Conservation (phyloP, 179 eudicot species). For the Heliamphora pulchella region DNA sequence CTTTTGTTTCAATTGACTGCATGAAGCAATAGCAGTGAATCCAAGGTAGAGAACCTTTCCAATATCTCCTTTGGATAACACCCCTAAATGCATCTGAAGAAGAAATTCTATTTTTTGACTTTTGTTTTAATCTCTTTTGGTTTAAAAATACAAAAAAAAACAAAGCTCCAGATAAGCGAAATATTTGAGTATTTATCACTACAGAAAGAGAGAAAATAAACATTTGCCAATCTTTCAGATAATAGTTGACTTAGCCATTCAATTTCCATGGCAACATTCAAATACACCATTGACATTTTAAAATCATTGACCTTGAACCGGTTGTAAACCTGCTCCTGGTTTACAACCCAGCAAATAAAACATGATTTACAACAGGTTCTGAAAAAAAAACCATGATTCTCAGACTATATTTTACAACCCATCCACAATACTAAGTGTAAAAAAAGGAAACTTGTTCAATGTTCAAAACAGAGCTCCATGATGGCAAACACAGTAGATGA, state of each 20-base stretch:
- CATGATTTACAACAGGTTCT: no score
- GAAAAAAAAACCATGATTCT: no score
- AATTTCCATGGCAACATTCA: constrained; percentile 10
- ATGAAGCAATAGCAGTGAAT: constrained; percentile 98
- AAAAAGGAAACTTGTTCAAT: no score
- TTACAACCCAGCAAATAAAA: no score
- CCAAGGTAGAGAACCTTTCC: constrained; percentile 86
- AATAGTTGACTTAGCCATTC: neutral
- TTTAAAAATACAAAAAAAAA: neutral
- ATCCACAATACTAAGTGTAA: no score
- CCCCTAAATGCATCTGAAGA: constrained; percentile 70
- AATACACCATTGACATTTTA: neutral
- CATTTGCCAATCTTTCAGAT: neutral
- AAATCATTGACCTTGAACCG: neutral
- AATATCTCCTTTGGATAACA: constrained; percentile 47
- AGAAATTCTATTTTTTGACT: neutral
- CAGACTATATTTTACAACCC: no score
- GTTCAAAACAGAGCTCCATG: no score
- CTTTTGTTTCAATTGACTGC: constrained; percentile 72
- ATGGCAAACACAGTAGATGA: no score
- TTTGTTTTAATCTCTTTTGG: neutral
- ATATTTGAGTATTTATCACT: neutral
- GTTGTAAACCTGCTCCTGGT: neutral
- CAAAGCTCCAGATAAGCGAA: neutral
- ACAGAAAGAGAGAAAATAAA: neutral